phyloP scores from a whole-genome alignment of 192 early-diverging fungal genomes.

The Coemansia sp. region DNA sequence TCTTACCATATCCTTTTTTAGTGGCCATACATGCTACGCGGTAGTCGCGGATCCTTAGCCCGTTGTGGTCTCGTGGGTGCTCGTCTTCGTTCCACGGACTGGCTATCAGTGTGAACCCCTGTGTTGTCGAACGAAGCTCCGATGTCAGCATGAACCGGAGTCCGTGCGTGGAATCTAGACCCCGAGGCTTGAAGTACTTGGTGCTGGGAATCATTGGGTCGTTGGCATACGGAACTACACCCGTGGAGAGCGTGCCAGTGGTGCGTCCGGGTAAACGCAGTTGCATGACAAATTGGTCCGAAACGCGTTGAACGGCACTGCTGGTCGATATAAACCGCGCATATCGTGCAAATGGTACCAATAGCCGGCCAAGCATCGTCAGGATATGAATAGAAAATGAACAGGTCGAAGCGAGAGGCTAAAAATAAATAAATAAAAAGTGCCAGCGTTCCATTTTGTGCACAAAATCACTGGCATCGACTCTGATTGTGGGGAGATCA shows the following conservation, averaged over 20 bases:
- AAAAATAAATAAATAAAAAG: too few relatives aligned
- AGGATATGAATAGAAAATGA: neutral
- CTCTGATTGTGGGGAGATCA: neutral
- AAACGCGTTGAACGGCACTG: neutral
- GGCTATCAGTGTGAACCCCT: constrained; percentile 19
- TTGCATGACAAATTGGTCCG: constrained; percentile 40
- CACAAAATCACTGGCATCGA: neutral
- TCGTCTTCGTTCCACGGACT: constrained; percentile 39
- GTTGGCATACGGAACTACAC: constrained; percentile 35
- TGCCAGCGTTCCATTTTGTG: neutral
- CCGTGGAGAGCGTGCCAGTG: constrained; percentile 28
- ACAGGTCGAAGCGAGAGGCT: neutral
- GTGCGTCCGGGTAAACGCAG: constrained; percentile 38
- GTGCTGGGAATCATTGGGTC: constrained; percentile 44
- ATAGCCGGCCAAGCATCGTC: neutral
- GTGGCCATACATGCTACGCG: constrained; percentile 32
- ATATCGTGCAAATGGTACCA: neutral
- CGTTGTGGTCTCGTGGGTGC: constrained; percentile 50
- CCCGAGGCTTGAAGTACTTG: constrained; percentile 48
- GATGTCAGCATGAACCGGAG: constrained; percentile 11
- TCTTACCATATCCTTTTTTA: constrained; percentile 38
- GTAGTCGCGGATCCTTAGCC: constrained; percentile 41
- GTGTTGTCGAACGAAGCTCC: neutral
- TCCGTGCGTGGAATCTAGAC: constrained; percentile 5
- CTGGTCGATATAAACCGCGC: constrained; percentile 6